Evolutionary conservation across 1,284 basidiomycete species (phyloP), one percentile per base, ranked within the genome.

Genomic region (Fomes fomentarius): DNA sequence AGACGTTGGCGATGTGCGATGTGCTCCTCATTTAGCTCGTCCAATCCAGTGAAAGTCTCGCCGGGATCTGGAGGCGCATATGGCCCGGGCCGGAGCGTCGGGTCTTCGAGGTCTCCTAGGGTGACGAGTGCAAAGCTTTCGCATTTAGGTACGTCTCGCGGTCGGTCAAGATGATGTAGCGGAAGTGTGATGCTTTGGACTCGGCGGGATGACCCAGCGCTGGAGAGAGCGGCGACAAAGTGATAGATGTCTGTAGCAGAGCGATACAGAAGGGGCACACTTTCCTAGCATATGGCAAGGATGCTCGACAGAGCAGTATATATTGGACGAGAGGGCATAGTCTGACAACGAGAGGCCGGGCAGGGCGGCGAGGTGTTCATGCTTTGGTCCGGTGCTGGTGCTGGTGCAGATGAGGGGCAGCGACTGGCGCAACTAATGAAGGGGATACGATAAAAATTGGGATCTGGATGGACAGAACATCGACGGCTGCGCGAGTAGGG

Each of bases 81-180:
- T n/a, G 40, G 15, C 40, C 38, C 15, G 47, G 63, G 51, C 71
- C 56, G 57, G 1, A 65, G 57, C 8, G 78, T 69, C 4, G 72
- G 74, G 34, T 82, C 75, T 1, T 72, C 67, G 2, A 64, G 26
- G 4, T 65, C 58, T 0, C 74, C 67, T 34, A 91, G 71, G 0
- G 80, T 81, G 43, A 91, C 72, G 19, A 92, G 79, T 0, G 87
- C 87, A 56, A 91, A 91, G 0, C 86, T 86, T 73, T 86, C 91
- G 68, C 79, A 86, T 56, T 78, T 79, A 0, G 83, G 81, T 5
- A 68, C 52, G 25, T 78, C 75, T 2, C 71, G 76, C 0, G 78
- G 76, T 51, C 75, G 74, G 64, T 89, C 87, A 43, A 81, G 78
- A 63, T 83, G 78, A 64, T 89, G 86, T 0, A 78, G 72, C 8